phyloP scores from a whole-genome alignment of 257 asterid species.

The Ballota nigra region DNA sequence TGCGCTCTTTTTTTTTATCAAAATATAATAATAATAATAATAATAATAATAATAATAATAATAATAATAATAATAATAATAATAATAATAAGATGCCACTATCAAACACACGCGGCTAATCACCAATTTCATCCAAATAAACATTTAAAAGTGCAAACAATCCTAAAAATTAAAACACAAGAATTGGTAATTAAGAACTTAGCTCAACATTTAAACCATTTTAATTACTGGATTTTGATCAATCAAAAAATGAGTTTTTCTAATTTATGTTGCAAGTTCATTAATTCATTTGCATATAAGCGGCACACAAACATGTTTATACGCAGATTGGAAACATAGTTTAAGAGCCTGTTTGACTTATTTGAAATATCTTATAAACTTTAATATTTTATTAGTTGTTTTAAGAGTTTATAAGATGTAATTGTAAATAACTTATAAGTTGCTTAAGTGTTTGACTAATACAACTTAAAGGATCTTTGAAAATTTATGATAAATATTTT shows the following conservation, averaged over 20 bases:
- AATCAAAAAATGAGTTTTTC: not conserved
- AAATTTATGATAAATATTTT: too few species aligned
- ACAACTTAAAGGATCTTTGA: too few species aligned
- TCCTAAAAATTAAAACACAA: not conserved
- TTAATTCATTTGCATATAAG: constrained; percentile 1
- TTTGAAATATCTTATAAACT: too few species aligned
- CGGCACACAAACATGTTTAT: not conserved
- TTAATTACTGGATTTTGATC: not conserved
- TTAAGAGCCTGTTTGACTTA: too few species aligned
- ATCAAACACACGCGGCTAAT: not conserved
- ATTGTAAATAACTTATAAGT: too few species aligned
- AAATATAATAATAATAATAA: not conserved
- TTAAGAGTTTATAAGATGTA: too few species aligned
- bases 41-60: too few species aligned
- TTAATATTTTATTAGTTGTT: too few species aligned
- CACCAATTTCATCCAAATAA: not conserved
- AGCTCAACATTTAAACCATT: not conserved
- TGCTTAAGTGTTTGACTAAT: too few species aligned
- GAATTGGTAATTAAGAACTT: not conserved
- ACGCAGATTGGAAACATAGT: not conserved
- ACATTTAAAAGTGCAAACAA: not conserved
- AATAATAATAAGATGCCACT: not conserved
- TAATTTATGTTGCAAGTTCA: not conserved
- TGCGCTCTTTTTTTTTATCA: not conserved
- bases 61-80: too few species aligned